phyloP scores from a whole-genome alignment of 768 basidiomycete species.

The Trametes cinnabarina region DNA sequence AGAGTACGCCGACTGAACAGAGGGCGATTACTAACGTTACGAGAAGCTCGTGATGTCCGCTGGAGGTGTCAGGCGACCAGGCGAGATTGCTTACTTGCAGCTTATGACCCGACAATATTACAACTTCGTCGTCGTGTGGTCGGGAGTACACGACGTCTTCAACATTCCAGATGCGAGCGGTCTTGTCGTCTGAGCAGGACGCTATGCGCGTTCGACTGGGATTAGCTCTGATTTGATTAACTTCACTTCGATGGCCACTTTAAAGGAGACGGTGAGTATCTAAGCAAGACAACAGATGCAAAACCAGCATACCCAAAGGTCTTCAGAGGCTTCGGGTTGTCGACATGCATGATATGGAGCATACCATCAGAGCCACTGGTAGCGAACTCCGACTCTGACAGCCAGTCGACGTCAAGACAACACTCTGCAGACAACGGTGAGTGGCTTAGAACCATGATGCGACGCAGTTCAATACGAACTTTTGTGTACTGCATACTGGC shows the following conservation, averaged over 20 bases:
- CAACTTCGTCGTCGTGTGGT: conserved; percentile 31
- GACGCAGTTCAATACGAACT: conserved; percentile 39
- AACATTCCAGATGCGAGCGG: conserved; percentile 74
- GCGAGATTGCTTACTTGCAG: conserved; percentile 62
- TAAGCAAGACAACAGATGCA: not conserved
- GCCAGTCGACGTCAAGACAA: conserved; percentile 81
- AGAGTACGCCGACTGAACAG: not conserved
- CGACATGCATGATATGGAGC: conserved; percentile 60
- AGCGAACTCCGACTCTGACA: conserved; percentile 66
- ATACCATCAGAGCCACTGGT: conserved; percentile 70
- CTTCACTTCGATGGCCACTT: conserved; percentile 73
- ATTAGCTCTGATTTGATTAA: conserved; percentile 77
- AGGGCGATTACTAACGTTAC: conserved; percentile 56
- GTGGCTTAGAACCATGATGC: too few species aligned
- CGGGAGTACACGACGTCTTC: conserved; percentile 40
- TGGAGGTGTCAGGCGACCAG: conserved; percentile 61
- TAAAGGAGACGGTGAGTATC: not conserved
- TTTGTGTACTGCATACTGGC: conserved; percentile 64
- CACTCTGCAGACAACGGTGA: conserved; percentile 46
- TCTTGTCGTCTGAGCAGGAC: conserved; percentile 80
- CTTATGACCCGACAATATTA: conserved; percentile 60
- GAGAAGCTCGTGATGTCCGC: conserved; percentile 55
- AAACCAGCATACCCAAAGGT: conserved; percentile 59
- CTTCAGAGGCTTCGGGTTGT: conserved; percentile 51
- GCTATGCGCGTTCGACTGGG: conserved; percentile 64